Conservation (phyloP, 768 basidiomycete species). For the Goffeauzyma gilvescens region DNA sequence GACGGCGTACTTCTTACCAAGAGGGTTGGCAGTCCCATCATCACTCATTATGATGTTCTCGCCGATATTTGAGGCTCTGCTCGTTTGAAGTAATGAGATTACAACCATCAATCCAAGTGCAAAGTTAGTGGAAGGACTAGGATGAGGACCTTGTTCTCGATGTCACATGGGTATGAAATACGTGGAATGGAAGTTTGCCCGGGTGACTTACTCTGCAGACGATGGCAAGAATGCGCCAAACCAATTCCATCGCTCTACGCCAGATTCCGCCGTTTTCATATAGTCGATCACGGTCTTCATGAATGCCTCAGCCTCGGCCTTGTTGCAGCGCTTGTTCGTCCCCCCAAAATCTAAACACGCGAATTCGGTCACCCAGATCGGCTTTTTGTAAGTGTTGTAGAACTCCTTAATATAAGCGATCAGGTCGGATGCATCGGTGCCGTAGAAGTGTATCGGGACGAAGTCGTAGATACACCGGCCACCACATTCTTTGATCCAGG, state of each 20-base stretch:
- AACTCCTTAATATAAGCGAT: slow-evolving; percentile 6
- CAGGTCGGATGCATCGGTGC: slow-evolving; percentile 11
- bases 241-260: slow-evolving; percentile 20
- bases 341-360: slow-evolving; percentile 17
- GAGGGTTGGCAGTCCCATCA: slow-evolving; percentile 12
- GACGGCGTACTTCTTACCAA: slow-evolving; percentile 15
- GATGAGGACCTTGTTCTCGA: not conserved
- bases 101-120: not conserved
- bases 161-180: not conserved
- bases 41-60: slow-evolving; percentile 14
- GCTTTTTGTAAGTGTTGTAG: slow-evolving; percentile 12
- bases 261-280: slow-evolving; percentile 13
- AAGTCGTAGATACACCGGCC: slow-evolving; percentile 23
- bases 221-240: slow-evolving; percentile 18
- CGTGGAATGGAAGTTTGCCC: not conserved
- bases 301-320: slow-evolving; percentile 14
- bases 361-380: slow-evolving; percentile 18
- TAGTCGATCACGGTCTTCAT: slow-evolving; percentile 17
- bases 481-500: slow-evolving; percentile 21
- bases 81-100: not conserved
- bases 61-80: too few species aligned
- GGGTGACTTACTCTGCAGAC: not conserved
- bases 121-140: not conserved
- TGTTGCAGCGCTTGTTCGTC: slow-evolving; percentile 11
- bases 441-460: slow-evolving; percentile 25